Evolutionary conservation across 2,329 filamentous ascomycete genomes (phyloP), one percentile per base, ranked within the genome.

Genomic region (Immersiporthe knoxdaviesiana): DNA sequence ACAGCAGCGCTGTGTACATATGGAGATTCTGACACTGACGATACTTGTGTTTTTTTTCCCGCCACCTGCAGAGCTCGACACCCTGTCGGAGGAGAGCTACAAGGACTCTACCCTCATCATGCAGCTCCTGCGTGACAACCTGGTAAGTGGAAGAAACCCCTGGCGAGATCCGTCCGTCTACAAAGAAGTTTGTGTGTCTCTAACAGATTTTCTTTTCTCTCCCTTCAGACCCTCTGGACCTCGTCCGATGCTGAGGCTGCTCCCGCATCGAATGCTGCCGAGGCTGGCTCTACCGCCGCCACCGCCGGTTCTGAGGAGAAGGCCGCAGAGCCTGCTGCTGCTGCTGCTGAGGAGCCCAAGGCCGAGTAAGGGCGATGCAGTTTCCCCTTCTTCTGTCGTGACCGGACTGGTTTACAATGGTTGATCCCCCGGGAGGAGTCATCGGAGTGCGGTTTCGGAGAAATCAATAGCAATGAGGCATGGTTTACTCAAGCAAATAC

Each of bases 51-150:
- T n/a, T n/a, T n/a, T n/a, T n/a, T 18, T 7, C 8, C 8, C 35
- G 8, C 35, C 14, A 30, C 24, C 64, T 68, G 68, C 79, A 94
- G 94, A 97, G 87, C 92, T 97, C 75, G 94, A 97, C 83, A 97
- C 94, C 76, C 87, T 97, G 76, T 97, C 92, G 81, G 94, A 97
- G 90, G 94, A 97, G 88, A 97, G 93, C 89, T 97, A 97, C 92
- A 97, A 97, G 90, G 94, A 97, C 87, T 97, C 93, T 61, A 97
- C 94, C 73, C 90, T 97, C 78, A 97, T 97, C 85, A 97, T 97
- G 94, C 94, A 97, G 87, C 92, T 97, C 73, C 91, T 97, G 80
- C 92, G 94, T 81, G 94, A 97, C 87, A 97, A 97, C 89, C 82
- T 97, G 81, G 93, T 97, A 87, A 75, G 88, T 68, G 24, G 21